Evolutionary conservation across 2,329 filamentous ascomycete genomes (phyloP), one percentile per base, ranked within the genome.

Genomic region (Nannizzia gypsea): DNA sequence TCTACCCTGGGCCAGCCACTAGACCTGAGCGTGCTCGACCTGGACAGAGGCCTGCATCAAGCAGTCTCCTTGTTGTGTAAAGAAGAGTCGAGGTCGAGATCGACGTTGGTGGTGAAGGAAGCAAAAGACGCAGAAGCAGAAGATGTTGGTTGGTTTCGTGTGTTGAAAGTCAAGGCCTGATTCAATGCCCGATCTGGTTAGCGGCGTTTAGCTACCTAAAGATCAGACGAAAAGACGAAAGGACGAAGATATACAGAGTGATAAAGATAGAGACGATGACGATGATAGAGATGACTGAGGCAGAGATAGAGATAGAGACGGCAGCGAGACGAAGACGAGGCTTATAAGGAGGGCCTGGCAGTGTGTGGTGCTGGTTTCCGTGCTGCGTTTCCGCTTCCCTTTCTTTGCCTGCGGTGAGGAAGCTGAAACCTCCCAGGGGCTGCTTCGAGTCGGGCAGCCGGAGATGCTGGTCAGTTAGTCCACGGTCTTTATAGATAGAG

Each of bases 131-230:
- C 11, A n/a, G 24, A 50, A 28, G 20, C 15, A 1, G 46, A 26
- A 26, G 46, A 52, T 5, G 46, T n/a, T 13, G 9, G 5, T 13
- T 13, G 31, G 9, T 34, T 5, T 31, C 28, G 6, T 31, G 8
- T 34, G 31, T 9, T 34, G 31, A 28, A 13, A 26, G 20, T 11
- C n/a, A 22, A 15, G 50, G 50, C 50, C 50, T 54, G 50, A 54
- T 54, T 54, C 50, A 54, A 15, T 26, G 50, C 50, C 50, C 50
- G 50, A 54, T 54, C 6, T 4, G 50, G 50, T 54, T 54, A 54
- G 50, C 50, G 50, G 31, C 26, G 50, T 54, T 13, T 54, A 20
- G 42, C 8, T 48, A 31, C 2, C 6, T 31, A 3, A 31, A 6
- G 15, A 54, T 26, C 28, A 20, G n/a, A 17, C n/a, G 28, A 54